Percentiles rank a stretch among this genome's conserved stretches.
phyloP scores from a whole-genome alignment of 176 grass and related monocot genomes.

The Echinochloa phyllopogon region DNA sequence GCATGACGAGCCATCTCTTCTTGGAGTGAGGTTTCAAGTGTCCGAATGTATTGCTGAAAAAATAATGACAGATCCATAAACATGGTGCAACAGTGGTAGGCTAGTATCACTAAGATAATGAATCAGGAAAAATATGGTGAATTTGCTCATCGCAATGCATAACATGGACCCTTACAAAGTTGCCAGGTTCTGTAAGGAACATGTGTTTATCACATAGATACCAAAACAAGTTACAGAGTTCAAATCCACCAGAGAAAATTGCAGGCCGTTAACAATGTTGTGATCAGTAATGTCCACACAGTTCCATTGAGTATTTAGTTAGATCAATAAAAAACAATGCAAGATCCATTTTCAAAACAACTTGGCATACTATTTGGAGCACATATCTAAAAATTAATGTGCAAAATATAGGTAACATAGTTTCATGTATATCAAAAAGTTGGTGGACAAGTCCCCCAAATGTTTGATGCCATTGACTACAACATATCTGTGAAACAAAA shows the following conservation, averaged over 20 bases:
- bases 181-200: neutral
- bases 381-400: neutral
- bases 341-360: conserved; percentile 10
- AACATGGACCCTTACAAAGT: neutral
- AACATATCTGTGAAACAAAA: conserved; percentile 9
- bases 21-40: conserved; percentile 83
- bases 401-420: neutral
- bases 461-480: conserved; percentile 8
- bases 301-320: neutral
- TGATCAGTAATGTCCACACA: neutral
- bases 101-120: neutral
- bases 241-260: neutral
- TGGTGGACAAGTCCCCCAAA: neutral
- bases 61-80: conserved; percentile 41
- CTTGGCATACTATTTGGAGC: neutral
- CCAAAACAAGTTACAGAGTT: neutral
- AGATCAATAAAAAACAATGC: neutral
- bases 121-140: neutral
- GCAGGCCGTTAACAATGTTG: neutral
- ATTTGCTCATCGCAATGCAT: conserved; percentile 10
- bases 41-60: conserved; percentile 92
- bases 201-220: conserved; percentile 8
- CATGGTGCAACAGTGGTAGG: neutral
- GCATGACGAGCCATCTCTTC: conserved; percentile 95
- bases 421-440: neutral